Evolutionary conservation across 192 early-diverging fungal species (phyloP).

Genomic region (Backusella liffmaniae): DNA sequence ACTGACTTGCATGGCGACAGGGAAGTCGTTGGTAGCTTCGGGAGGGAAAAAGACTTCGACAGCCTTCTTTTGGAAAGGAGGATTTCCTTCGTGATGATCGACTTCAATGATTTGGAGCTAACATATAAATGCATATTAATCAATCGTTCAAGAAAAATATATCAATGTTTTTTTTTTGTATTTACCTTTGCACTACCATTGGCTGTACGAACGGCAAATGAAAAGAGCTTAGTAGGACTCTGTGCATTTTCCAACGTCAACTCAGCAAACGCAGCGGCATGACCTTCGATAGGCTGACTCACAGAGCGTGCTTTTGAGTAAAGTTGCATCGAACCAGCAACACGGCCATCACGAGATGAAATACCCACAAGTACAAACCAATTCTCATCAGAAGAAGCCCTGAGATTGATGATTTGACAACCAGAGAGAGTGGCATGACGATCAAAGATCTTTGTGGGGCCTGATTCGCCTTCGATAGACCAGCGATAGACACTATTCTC

Average conservation of each 20-base stretch:
- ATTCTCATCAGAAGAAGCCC: constrained; percentile 84
- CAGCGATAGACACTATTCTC: constrained; percentile 92
- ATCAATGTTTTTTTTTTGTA: not conserved
- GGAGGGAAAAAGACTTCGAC: constrained; percentile 97
- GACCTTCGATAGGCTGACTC: constrained; percentile 94
- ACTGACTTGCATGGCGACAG: constrained; percentile 94
- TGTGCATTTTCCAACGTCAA: constrained; percentile 74
- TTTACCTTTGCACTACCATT: constrained; percentile 73
- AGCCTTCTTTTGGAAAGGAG: constrained; percentile 84
- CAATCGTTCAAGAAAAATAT: not conserved
- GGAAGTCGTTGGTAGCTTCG: constrained; percentile 93
- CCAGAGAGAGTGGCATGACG: constrained; percentile 79
- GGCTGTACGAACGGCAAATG: constrained; percentile 85
- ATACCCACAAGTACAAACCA: constrained; percentile 97
- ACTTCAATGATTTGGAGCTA: constrained; percentile 95
- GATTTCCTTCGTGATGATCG: constrained; percentile 91
- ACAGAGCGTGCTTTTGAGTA: constrained; percentile 91
- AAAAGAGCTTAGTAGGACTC: constrained; percentile 85
- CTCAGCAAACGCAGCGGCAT: constrained; percentile 94
- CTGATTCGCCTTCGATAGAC: constrained; percentile 90
- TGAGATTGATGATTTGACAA: constrained; percentile 96
- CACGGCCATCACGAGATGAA: constrained; percentile 83
- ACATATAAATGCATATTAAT: not conserved
- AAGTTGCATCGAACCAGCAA: constrained; percentile 96
- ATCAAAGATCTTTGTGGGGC: constrained; percentile 91